Base-by-base conservation (phyloP, 2,329 filamentous ascomycete species). In the Mycosphaerella arachidis region DNA sequence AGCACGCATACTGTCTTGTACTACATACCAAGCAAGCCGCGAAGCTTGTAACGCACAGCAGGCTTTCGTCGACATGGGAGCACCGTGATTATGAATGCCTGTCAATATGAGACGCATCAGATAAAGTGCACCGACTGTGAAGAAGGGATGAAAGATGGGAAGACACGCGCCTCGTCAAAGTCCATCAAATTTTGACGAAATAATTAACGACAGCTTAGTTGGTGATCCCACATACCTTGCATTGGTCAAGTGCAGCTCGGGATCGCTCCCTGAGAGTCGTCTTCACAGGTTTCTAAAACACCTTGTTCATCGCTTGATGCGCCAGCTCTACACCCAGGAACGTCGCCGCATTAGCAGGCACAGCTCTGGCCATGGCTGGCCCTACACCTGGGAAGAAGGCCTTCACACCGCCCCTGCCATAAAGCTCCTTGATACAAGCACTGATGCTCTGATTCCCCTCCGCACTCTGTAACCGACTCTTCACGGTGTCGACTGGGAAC, bases 331-430 rank as follows among this genome's bases (percentile, higher is more conserved):
- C 90, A 10, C 90, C 90, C 70, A 92, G 77, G 71, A 99, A 99
- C 2, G 94, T 97, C 33, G 94, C 94, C 1, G 94, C 94, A 73
- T 99, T 99, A 9, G 94, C 94, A 6, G 94, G 94, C 48, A 97
- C 92, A 4, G 94, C 94, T 76, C 94, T 86, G 10, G 92, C 89
- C 73, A 99, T 83, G 3, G 94, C 94, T 1, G 94, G 94, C 0
- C 91, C 93, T 68, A 99, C 92, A 27, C 94, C 94, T 6, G 94
- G 94, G 84, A 99, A 99, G 81, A 99, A 99, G 1, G 94, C 92
- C 78, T 88, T 92, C 71, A 90, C 75, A 4, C 94, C 94, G 33
- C 93, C 92, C 70, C 81, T 87, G 37, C 81, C 86, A 73, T 96
- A 96, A n/a, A 99, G 81, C 57, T 91, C 86, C 65, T 84, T 83